A percentile compares a stretch with the other conserved stretches of the same genome.
Conservation (phyloP, 2,329 filamentous ascomycete species). For the Penicillium hordei region DNA sequence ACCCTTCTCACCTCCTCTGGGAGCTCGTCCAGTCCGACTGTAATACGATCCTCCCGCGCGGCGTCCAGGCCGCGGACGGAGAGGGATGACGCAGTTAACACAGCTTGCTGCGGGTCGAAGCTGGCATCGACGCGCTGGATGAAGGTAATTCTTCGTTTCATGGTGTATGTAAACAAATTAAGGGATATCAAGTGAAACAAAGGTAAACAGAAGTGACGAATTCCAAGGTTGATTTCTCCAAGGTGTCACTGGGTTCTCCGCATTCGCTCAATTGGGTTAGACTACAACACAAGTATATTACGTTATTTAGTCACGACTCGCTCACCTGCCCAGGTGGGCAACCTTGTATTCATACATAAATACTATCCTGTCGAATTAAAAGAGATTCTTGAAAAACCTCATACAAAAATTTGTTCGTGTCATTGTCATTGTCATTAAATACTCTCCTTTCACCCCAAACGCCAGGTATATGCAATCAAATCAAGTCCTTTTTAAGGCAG, state of each 20-base stretch:
- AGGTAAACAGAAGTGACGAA: slow-evolving; percentile 7
- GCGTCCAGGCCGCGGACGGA: slow-evolving; percentile 63
- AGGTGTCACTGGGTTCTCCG: slow-evolving; percentile 19
- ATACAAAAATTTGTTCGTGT: slow-evolving; percentile 5
- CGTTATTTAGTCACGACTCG: neutral
- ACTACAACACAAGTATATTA: neutral
- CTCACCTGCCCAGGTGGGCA: neutral
- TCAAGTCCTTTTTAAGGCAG: slow-evolving; percentile 48
- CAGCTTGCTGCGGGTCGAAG: slow-evolving; percentile 64
- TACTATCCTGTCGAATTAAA: neutral
- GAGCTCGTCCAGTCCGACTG: slow-evolving; percentile 70
- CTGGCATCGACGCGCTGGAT: slow-evolving; percentile 64
- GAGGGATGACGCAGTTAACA: slow-evolving; percentile 55
- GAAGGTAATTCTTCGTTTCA: slow-evolving; percentile 65
- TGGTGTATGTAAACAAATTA: slow-evolving; percentile 17
- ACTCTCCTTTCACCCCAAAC: slow-evolving; percentile 29
- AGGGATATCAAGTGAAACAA: neutral
- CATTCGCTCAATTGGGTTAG: slow-evolving; percentile 24
- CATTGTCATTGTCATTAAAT: slow-evolving; percentile 22
- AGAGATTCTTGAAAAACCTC: neutral
- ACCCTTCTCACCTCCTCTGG: slow-evolving; percentile 58
- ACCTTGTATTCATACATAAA: neutral
- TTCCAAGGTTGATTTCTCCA: slow-evolving; percentile 11
- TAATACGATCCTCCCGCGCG: slow-evolving; percentile 76
- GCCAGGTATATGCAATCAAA: slow-evolving; percentile 24